Conservation (phyloP, 257 asterid genomes). For the Osmanthus fragrans region DNA sequence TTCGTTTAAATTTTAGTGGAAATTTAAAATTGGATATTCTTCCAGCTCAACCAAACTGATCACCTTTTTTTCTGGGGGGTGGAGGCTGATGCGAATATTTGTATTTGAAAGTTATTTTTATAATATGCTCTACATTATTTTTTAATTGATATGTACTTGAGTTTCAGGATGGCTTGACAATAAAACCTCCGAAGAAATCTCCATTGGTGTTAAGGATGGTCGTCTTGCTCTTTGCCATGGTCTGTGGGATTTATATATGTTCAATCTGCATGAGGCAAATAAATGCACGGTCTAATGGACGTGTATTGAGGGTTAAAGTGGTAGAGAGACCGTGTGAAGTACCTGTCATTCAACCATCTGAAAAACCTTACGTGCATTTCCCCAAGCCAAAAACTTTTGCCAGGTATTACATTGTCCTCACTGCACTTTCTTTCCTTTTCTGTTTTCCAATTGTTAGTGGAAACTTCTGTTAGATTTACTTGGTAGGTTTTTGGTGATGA, state of each 20-base stretch:
- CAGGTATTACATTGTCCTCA: constrained; percentile 46
- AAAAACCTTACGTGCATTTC: constrained; percentile 60
- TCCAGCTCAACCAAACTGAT: constrained; percentile 19
- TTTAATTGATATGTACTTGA: constrained; percentile 23
- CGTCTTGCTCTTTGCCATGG: constrained; percentile 73
- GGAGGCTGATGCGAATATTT: neutral
- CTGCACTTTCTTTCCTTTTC: neutral
- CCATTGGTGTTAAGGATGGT: constrained; percentile 65
- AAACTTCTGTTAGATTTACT: constrained; percentile 8
- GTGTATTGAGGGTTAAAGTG: constrained; percentile 42
- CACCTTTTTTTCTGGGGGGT: neutral
- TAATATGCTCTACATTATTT: neutral
- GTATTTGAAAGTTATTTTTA: neutral
- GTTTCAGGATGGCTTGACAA: constrained; percentile 63
- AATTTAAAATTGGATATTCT: neutral
- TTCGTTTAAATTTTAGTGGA: too few relatives aligned
- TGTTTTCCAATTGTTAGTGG: neutral
- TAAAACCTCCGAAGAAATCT: constrained; percentile 63
- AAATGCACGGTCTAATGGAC: constrained; percentile 35
- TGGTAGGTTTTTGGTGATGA: constrained; percentile 21
- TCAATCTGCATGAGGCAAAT: constrained; percentile 72
- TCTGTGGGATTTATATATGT: constrained; percentile 74
- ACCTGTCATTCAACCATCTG: constrained; percentile 51
- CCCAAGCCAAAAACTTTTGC: constrained; percentile 77
- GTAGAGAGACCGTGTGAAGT: constrained; percentile 54